A percentile compares a stretch with the other conserved stretches of the same genome.
These are phyloP conservation scores for Aspergillus viridinutans DNA, from an alignment of 2,329 filamentous ascomycete genomes.

Conservation along the genomic window DNA sequence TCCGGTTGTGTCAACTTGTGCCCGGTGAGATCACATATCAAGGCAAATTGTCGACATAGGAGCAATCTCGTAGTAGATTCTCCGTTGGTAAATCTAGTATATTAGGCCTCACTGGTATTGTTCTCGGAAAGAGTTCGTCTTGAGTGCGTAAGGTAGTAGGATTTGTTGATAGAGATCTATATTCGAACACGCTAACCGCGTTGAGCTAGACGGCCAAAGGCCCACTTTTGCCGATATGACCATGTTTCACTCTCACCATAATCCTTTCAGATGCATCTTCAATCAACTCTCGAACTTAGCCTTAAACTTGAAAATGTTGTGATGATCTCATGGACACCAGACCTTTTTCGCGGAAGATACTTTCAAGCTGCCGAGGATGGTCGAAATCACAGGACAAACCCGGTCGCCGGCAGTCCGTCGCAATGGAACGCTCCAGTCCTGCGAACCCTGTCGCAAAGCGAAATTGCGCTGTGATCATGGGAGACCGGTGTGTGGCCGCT, in stretches of 20 bases:
- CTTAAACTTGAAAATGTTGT: not conserved
- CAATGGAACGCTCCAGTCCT: constrained; percentile 35
- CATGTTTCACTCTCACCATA: not conserved
- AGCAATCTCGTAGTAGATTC: no score
- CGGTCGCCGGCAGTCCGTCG: constrained; percentile 28
- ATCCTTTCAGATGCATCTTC: not conserved
- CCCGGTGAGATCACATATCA: constrained; percentile 31
- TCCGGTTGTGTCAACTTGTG: not conserved
- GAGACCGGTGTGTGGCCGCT: constrained; percentile 31
- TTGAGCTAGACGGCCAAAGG: not conserved
- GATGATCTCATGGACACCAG: not conserved
- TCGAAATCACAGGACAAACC: constrained; percentile 1
- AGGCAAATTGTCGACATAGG: no score
- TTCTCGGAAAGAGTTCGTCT: no score
- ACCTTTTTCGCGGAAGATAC: not conserved
- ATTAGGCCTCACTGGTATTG: no score
- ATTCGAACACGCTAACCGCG: not conserved
- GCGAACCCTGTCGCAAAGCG: constrained; percentile 36
- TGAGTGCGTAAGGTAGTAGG: no score
- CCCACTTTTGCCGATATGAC: not conserved
- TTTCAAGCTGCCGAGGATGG: not conserved
- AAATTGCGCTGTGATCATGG: constrained; percentile 36
- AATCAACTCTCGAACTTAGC: not conserved
- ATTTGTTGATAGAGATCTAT: not conserved
- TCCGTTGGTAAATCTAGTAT: no score